Evolutionary conservation across 2,329 filamentous ascomycete genomes (phyloP).

Genomic region (Phialocephala subalpina): DNA sequence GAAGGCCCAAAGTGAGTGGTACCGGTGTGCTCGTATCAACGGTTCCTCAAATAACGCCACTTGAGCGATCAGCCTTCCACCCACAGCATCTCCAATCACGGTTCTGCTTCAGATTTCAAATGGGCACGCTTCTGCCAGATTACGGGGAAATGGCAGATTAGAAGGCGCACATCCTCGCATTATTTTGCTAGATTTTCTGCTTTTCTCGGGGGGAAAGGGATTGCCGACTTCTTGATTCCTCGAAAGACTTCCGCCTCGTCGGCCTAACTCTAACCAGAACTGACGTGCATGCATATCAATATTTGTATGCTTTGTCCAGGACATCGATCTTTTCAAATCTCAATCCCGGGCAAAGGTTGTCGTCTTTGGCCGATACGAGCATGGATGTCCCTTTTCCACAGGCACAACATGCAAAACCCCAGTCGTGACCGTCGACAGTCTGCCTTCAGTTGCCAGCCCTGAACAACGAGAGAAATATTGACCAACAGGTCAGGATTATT

Average conservation of each 20-base stretch:
- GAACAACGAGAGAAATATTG: neutral
- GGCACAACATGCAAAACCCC: neutral
- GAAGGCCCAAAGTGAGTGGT: neutral
- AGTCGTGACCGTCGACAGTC: neutral
- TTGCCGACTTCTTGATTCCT: neutral
- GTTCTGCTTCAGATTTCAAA: neutral
- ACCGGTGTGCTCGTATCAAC: neutral
- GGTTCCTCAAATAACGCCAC: neutral
- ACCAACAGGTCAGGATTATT: neutral
- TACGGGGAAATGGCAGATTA: neutral
- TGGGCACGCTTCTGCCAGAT: neutral
- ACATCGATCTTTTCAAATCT: neutral
- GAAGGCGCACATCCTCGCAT: neutral
- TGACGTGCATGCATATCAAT: constrained; percentile 3
- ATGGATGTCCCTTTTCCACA: neutral
- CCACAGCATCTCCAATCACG: neutral
- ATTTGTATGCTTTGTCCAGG: constrained; percentile 1
- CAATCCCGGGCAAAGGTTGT: neutral
- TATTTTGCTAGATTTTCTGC: neutral
- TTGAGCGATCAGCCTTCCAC: neutral
- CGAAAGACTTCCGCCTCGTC: neutral
- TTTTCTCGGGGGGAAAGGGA: neutral
- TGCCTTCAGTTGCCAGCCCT: neutral
- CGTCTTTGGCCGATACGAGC: neutral
- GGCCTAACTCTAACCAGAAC: neutral